Conservation (phyloP, 2,329 filamentous ascomycete genomes). For the Phaeoacremonium minimum region DNA sequence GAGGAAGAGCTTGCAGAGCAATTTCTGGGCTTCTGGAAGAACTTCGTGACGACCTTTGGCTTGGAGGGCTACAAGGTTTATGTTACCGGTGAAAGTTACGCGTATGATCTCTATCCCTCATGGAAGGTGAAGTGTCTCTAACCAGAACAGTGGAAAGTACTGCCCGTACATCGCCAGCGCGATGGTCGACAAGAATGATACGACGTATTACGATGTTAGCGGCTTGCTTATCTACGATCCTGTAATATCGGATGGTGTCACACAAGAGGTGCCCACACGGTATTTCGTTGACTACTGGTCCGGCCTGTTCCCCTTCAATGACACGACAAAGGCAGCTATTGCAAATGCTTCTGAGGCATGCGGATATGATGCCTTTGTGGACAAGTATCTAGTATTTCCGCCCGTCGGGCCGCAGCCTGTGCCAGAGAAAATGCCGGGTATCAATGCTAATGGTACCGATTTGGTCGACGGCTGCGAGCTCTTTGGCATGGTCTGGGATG, state of each 20-base stretch:
- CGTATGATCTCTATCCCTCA: constrained; percentile 14
- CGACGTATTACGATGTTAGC: constrained; percentile 58
- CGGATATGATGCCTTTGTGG: constrained; percentile 53
- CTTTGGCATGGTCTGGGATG: constrained; percentile 46
- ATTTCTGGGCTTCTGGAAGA: constrained; percentile 70
- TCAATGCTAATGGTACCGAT: constrained; percentile 23
- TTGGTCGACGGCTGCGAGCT: constrained; percentile 47
- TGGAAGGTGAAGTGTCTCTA: neutral
- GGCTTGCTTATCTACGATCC: constrained; percentile 69
- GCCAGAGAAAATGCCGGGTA: constrained; percentile 28
- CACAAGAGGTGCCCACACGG: constrained; percentile 37
- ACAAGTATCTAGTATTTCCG: constrained; percentile 60
- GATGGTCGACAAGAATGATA: constrained; percentile 62
- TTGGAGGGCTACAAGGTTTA: constrained; percentile 62
- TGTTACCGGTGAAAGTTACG: constrained; percentile 65
- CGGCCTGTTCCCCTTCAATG: constrained; percentile 53
- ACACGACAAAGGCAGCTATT: constrained; percentile 43
- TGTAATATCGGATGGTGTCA: constrained; percentile 43
- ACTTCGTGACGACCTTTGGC: constrained; percentile 63
- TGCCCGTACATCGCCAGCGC: constrained; percentile 65
- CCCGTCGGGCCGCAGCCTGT: constrained; percentile 53
- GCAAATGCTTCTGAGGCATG: constrained; percentile 47
- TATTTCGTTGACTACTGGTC: constrained; percentile 54
- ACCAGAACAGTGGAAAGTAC: constrained; percentile 32
- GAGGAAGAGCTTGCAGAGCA: constrained; percentile 62